Conservation (phyloP, 495 filamentous ascomycete genomes). For the Aspergillus kassunensis region DNA sequence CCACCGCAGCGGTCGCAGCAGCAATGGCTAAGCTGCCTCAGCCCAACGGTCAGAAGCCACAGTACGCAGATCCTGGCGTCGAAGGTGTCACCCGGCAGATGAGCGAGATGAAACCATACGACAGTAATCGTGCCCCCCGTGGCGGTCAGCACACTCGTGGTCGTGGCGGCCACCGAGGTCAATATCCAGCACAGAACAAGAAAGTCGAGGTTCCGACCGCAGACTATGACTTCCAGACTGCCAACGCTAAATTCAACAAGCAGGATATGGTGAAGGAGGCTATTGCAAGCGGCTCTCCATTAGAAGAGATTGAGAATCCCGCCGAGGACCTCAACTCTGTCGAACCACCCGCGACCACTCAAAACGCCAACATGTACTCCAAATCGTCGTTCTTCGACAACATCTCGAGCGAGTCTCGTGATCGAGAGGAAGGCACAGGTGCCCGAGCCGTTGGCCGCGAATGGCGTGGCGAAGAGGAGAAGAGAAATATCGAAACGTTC, state of each 20-base stretch:
- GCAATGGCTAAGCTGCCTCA: slow-evolving; percentile 80
- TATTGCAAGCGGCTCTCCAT: slow-evolving; percentile 68
- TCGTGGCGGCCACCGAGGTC: slow-evolving; percentile 53
- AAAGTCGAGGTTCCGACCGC: slow-evolving; percentile 84
- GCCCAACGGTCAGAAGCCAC: slow-evolving; percentile 41
- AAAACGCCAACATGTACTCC: slow-evolving; percentile 60
- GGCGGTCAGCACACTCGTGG: slow-evolving; percentile 51
- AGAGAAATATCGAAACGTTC: slow-evolving; percentile 96
- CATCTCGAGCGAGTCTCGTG: slow-evolving; percentile 88
- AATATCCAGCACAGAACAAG: slow-evolving; percentile 43
- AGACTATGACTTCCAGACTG: slow-evolving; percentile 88
- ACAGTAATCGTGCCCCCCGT: slow-evolving; percentile 45
- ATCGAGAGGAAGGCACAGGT: slow-evolving; percentile 70
- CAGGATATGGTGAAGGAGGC: slow-evolving; percentile 90
- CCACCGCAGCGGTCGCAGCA: slow-evolving; percentile 79
- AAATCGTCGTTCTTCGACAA: slow-evolving; percentile 95
- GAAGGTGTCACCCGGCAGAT: slow-evolving; percentile 82
- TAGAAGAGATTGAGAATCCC: slow-evolving; percentile 48
- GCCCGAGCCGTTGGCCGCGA: slow-evolving; percentile 75
- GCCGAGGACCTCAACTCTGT: slow-evolving; percentile 31
- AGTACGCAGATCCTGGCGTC: slow-evolving; percentile 48
- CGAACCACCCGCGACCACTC: slow-evolving; percentile 32
- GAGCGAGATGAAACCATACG: slow-evolving; percentile 76
- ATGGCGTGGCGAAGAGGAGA: slow-evolving; percentile 88
- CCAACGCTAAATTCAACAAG: slow-evolving; percentile 98